These are phyloP conservation scores for Chamaecrista fasciculata DNA, from an alignment of 306 rosid genomes.

Conservation along the genomic window DNA sequence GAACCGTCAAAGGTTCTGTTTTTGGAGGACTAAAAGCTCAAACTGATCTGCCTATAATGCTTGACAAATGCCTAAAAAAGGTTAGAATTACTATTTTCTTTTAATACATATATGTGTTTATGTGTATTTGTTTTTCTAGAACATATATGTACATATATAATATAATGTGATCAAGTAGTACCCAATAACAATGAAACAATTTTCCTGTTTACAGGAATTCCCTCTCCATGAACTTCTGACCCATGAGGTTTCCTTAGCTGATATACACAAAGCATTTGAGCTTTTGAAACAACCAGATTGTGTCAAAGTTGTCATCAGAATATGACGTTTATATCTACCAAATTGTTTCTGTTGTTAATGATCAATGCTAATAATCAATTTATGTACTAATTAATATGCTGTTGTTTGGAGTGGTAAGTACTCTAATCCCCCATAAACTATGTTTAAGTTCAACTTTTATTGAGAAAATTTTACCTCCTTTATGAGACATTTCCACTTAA, in stretches of 20 bases:
- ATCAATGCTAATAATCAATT: too few relatives aligned
- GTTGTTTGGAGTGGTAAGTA: too few relatives aligned
- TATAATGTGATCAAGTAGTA: not conserved
- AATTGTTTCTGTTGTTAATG: too few relatives aligned
- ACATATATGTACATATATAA: too few relatives aligned
- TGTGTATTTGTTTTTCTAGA: too few relatives aligned
- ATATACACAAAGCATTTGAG: conserved; percentile 30
- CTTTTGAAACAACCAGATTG: conserved; percentile 33
- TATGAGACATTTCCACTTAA: too few relatives aligned
- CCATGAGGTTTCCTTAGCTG: conserved; percentile 25
- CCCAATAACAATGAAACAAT: not conserved
- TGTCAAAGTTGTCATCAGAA: conserved; percentile 36
- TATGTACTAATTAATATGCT: too few relatives aligned
- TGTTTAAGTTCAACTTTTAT: too few relatives aligned
- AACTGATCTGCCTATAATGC: conserved; percentile 44
- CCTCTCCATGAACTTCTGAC: conserved; percentile 34
- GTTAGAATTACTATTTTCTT: not conserved
- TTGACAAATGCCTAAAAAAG: conserved; percentile 43
- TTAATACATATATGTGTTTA: too few relatives aligned
- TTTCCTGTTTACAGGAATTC: conserved; percentile 27
- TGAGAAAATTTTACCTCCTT: too few relatives aligned
- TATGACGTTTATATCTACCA: not conserved
- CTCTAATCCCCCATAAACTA: too few relatives aligned
- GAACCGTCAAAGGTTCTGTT: conserved; percentile 46
- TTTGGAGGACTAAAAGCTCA: conserved; percentile 53